These are phyloP conservation scores for Periglandula ipomoeae DNA, from an alignment of 2,329 filamentous ascomycete species.

Conservation along the genomic window DNA sequence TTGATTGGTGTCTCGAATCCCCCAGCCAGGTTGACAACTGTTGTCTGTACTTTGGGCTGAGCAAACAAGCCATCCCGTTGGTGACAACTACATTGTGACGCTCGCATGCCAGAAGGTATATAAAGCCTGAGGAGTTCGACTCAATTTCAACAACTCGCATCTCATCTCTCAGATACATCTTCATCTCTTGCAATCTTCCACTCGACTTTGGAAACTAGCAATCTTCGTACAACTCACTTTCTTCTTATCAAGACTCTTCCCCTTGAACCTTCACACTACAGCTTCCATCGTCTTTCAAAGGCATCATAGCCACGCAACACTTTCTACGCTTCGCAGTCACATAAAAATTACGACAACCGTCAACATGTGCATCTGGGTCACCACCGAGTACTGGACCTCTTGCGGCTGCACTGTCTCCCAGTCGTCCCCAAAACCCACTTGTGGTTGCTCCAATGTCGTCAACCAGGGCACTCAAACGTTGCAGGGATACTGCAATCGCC, in stretches of 20 bases:
- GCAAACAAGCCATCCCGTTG: conserved; percentile 6
- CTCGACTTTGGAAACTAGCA: not conserved
- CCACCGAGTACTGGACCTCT: conserved; percentile 20
- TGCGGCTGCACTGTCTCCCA: conserved; percentile 22
- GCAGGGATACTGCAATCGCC: conserved; percentile 23
- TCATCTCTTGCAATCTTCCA: not conserved
- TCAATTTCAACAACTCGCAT: not conserved
- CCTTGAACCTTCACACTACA: not conserved
- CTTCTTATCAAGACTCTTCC: not conserved
- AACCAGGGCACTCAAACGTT: conserved; percentile 20
- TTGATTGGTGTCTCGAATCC: conserved; percentile 5
- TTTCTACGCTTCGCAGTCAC: not conserved
- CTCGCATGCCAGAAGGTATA: not conserved
- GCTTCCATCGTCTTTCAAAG: not conserved
- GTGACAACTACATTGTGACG: not conserved
- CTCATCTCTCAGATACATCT: not conserved
- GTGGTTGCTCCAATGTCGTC: conserved; percentile 18
- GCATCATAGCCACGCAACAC: not conserved
- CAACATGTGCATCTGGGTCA: conserved; percentile 27
- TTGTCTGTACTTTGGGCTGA: not conserved
- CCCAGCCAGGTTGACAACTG: not conserved
- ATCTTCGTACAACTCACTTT: not conserved
- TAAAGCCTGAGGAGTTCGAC: not conserved
- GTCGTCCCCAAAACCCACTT: conserved; percentile 19
- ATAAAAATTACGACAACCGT: not conserved